Percentiles rank a stretch among this genome's conserved stretches.
Conservation (phyloP, 352 stramenopile species). For the Phytopythium oedochilum region DNA sequence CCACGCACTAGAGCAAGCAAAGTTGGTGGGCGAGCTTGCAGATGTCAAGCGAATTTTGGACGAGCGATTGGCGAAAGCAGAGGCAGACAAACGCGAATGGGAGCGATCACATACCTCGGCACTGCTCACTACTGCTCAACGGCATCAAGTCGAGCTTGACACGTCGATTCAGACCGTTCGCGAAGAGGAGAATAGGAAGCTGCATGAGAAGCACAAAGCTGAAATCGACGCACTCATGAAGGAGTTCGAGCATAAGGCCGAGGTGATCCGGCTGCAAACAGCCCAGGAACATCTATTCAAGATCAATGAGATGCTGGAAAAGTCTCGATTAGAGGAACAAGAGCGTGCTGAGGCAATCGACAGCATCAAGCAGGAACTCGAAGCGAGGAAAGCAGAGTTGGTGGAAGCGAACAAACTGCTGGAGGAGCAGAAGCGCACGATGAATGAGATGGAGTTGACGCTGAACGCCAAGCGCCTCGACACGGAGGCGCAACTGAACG, state of each 20-base stretch:
- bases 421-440: slow-evolving; percentile 5
- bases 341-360: slow-evolving; percentile 6
- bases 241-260: slow-evolving; percentile 10
- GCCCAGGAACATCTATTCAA: slow-evolving; percentile 18
- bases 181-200: background rate
- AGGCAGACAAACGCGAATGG: background rate
- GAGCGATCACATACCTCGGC: background rate
- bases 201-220: slow-evolving; percentile 2
- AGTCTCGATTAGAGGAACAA: slow-evolving; percentile 10
- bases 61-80: background rate
- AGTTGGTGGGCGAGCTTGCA: background rate
- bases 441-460: slow-evolving; percentile 10
- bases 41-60: slow-evolving; percentile 4
- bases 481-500: background rate
- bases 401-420: slow-evolving; percentile 2
- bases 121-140: background rate
- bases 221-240: slow-evolving; percentile 5
- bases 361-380: slow-evolving; percentile 7
- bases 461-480: slow-evolving; percentile 5
- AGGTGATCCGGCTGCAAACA: slow-evolving; percentile 13
- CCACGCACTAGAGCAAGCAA: background rate
- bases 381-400: slow-evolving; percentile 4
- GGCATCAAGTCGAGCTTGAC: slow-evolving; percentile 1
- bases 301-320: slow-evolving; percentile 19
- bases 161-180: background rate